Conservation (phyloP, 768 basidiomycete species). For the Coprinopsis strossmayeri region DNA sequence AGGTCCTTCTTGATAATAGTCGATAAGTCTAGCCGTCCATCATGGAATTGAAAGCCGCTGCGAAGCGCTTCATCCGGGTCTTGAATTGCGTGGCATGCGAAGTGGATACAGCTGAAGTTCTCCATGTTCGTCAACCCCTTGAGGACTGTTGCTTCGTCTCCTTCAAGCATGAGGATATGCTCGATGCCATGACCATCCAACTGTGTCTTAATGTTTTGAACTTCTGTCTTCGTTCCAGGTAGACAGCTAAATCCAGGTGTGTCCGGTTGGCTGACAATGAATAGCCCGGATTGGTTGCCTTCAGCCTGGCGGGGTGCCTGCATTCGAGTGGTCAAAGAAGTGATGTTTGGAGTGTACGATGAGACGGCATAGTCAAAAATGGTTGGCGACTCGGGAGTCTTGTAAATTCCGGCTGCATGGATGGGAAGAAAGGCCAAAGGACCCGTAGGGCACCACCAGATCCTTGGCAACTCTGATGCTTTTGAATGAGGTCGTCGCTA, state of each 20-base stretch:
- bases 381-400: background rate
- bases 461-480: background rate
- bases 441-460: conserved; percentile 13
- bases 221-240: conserved; percentile 13
- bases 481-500: background rate
- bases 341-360: conserved; percentile 16
- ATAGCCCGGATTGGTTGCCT: conserved; percentile 1
- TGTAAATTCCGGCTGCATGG: conserved; percentile 12
- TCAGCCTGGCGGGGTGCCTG: background rate
- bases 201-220: too few relatives aligned
- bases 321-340: conserved; percentile 8
- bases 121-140: conserved; percentile 10
- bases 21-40: conserved; percentile 13
- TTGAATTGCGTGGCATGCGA: conserved; percentile 27
- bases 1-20: conserved; percentile 1
- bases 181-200: background rate
- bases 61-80: conserved; percentile 19
- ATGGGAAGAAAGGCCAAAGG: conserved; percentile 10
- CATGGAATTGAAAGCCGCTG: conserved; percentile 16
- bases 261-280: conserved; percentile 13
- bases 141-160: background rate
- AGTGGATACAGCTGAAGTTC: conserved; percentile 19
- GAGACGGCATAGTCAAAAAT: conserved; percentile 15
- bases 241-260: conserved; percentile 5
- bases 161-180: background rate